Base-by-base conservation (phyloP, 306 rosid genomes). In the Corylus heterophylla region DNA sequence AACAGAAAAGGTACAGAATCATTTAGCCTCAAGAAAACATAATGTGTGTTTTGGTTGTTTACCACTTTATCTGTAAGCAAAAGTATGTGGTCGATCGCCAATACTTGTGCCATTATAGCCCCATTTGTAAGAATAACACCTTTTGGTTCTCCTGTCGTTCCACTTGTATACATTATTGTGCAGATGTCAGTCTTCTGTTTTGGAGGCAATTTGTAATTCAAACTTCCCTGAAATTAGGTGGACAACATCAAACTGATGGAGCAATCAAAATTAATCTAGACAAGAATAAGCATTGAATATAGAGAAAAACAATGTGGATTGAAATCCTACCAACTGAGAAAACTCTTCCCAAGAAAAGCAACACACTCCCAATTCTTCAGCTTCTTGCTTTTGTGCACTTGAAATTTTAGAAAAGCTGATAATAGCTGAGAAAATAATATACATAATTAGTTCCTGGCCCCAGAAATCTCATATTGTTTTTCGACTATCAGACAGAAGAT, bases 111-210 rank as follows among this genome's bases (percentile, higher is more conserved):
- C 94, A 91, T 84, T 77, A 91, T 76, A 80, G 98, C 95, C 61
- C 81, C 90, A 35, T 92, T 95, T 64, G 81, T 85, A 68, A 95
- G 88, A 69, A 91, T 84, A 42, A 91, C 98, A 13, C 98, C 97
- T 85, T 94, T 92, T n/a, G 98, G 98, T 84, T 92, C 98, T 16
- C 97, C 97, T 0, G 98, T 94, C 10, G 97, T 94, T 84, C 98
- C 98, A 84, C 98, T 94, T 27, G 98, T 94, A 63, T 94, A 92
- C 97, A 92, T 95, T 82, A 95, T 87, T 67, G 96, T 89, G 90
- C 95, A 90, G 51, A 89, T 82, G 71, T 86, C 71, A 25, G 76
- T 85, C 84, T 83, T 92, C 82, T 61, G 88, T 82, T 89, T 92
- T 27, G 66, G 45, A 64, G 98, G 98, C 39, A 89, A 85, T 78